phyloP scores from a whole-genome alignment of 106 monocot species.

The Triglochin maritima region DNA sequence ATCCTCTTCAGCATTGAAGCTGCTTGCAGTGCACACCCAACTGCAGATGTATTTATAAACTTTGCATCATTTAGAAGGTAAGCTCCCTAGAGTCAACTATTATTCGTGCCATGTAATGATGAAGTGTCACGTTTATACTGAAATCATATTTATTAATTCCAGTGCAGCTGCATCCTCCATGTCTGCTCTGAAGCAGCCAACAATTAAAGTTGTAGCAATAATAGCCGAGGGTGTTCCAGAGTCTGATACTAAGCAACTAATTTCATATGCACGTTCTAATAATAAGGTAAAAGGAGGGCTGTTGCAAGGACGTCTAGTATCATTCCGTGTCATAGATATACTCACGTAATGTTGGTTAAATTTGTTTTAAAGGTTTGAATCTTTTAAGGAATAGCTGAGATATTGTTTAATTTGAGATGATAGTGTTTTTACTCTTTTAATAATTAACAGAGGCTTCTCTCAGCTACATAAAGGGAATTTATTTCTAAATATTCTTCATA shows the following conservation, averaged over 20 bases:
- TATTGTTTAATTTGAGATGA: too few species aligned
- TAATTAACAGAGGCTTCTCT: too few species aligned
- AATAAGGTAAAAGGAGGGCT: slow-evolving; percentile 13
- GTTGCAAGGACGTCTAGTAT: neutral
- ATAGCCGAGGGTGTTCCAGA: slow-evolving; percentile 33
- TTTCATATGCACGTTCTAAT: slow-evolving; percentile 25
- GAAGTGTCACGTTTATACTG: neutral
- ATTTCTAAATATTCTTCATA: too few species aligned
- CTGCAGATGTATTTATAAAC: slow-evolving; percentile 98
- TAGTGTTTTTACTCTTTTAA: too few species aligned
- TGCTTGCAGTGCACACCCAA: slow-evolving; percentile 80
- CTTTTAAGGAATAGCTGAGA: too few species aligned
- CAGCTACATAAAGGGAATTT: too few species aligned
- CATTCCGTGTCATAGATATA: neutral
- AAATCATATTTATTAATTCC: slow-evolving; percentile 1
- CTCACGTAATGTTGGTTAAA: too few species aligned
- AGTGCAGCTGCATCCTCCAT: slow-evolving; percentile 34
- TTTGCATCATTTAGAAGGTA: slow-evolving; percentile 97
- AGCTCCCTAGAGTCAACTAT: neutral
- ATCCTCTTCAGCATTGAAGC: slow-evolving; percentile 65
- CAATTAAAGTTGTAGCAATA: slow-evolving; percentile 31
- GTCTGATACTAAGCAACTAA: slow-evolving; percentile 23
- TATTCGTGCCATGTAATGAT: neutral
- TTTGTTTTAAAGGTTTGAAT: too few species aligned
- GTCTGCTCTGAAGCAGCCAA: slow-evolving; percentile 23